phyloP scores from a whole-genome alignment of 169 alveolate genomes.

The Eimeria brunetti region DNA sequence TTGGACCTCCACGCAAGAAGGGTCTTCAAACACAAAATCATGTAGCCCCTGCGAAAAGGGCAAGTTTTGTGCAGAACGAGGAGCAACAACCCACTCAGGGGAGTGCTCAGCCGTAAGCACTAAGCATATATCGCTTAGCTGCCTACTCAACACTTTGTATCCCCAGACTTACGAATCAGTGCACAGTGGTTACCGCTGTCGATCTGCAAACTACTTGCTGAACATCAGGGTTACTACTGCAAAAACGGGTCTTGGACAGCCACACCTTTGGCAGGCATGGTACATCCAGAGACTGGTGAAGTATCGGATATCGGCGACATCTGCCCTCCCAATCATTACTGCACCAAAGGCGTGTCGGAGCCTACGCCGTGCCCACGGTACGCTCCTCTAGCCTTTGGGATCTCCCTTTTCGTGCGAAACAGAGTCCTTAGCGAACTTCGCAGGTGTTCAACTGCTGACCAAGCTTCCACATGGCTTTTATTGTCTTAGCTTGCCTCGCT shows the following conservation, averaged over 20 bases:
- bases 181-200: background rate
- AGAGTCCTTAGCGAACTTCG: background rate
- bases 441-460: background rate
- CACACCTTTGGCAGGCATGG: slow-evolving; percentile 64
- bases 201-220: background rate
- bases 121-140: background rate
- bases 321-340: slow-evolving; percentile 85
- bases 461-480: background rate
- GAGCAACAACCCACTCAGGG: slow-evolving; percentile 26
- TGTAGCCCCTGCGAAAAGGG: slow-evolving; percentile 79
- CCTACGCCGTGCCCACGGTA: slow-evolving; percentile 84
- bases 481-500: background rate
- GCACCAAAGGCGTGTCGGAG: slow-evolving; percentile 83
- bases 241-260: slow-evolving; percentile 69
- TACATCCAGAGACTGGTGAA: slow-evolving; percentile 58
- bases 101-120: slow-evolving; percentile 56
- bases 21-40: slow-evolving; percentile 24
- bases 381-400: background rate
- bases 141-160: background rate
- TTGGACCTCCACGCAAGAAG: slow-evolving; percentile 79
- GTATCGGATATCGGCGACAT: slow-evolving; percentile 17
- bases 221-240: slow-evolving; percentile 71
- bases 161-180: background rate
- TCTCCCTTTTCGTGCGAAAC: background rate
- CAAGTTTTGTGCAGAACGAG: slow-evolving; percentile 63